Percentiles rank a stretch among this genome's conserved stretches.
Conservation (phyloP, 805 yeast species). For the Dipodascopsis uninucleata region DNA sequence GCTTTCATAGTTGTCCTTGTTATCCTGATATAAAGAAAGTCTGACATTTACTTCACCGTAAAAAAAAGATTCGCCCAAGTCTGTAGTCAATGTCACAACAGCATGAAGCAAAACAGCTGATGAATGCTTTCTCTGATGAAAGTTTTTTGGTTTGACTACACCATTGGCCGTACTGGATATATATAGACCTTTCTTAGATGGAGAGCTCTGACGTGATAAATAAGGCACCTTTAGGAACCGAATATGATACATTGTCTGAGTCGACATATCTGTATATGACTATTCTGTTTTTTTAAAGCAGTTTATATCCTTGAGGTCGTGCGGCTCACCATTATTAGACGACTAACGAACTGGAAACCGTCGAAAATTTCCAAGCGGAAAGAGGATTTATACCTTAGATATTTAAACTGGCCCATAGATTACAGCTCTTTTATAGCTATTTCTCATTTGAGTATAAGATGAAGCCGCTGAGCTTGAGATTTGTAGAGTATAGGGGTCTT, state of each 20-base stretch:
- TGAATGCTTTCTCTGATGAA: neutral
- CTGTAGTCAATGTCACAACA: conserved; percentile 38
- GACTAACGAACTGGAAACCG: no score
- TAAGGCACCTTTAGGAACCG: conserved; percentile 22
- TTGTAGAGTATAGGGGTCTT: no score
- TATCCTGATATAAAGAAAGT: neutral
- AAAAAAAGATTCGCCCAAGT: conserved; percentile 42
- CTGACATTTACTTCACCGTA: conserved; percentile 34
- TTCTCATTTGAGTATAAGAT: no score
- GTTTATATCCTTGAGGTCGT: no score
- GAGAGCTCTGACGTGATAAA: neutral
- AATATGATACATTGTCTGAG: conserved; percentile 25
- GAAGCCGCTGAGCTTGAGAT: no score
- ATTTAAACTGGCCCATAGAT: no score
- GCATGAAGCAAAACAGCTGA: conserved; percentile 8
- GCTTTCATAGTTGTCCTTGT: neutral
- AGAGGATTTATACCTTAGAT: no score
- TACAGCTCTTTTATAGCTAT: no score
- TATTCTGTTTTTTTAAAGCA: no score
- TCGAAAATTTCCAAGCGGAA: no score
- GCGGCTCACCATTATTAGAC: no score
- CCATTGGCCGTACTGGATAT: neutral
- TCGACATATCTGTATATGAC: no score
- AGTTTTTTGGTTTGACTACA: neutral
- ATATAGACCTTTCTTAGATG: neutral